Conservation (phyloP, 805 yeast species). For the Saccharomycopsis capsularis region DNA sequence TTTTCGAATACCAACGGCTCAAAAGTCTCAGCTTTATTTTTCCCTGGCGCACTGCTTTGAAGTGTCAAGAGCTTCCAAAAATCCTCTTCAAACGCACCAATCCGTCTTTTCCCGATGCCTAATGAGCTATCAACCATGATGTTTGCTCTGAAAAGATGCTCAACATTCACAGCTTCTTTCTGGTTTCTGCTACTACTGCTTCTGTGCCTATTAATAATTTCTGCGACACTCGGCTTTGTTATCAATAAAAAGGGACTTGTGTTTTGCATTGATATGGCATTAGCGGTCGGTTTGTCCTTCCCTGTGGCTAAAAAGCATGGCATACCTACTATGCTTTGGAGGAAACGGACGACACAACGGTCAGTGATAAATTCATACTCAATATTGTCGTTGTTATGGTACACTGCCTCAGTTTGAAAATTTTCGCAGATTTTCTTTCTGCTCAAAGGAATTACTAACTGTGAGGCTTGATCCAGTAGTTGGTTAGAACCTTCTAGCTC, state of each 20-base stretch:
- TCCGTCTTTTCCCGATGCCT: background rate
- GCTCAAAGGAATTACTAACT: background rate
- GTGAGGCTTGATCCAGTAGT: too few species aligned
- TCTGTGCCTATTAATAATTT: background rate
- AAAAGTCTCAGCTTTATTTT: too few species aligned
- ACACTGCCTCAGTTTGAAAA: background rate
- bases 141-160: conserved; percentile 33
- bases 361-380: conserved; percentile 22
- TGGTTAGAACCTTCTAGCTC: background rate
- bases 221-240: too few species aligned
- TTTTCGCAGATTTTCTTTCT: background rate
- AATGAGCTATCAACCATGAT: conserved; percentile 27
- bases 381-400: background rate
- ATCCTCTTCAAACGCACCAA: conserved; percentile 34
- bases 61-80: conserved; percentile 27
- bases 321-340: conserved; percentile 27
- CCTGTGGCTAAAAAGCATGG: conserved; percentile 34
- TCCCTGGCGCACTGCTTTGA: background rate
- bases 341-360: conserved; percentile 26
- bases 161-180: conserved; percentile 11
- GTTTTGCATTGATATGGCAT: too few species aligned
- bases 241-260: too few species aligned
- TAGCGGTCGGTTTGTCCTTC: conserved; percentile 26
- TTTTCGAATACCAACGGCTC: conserved; percentile 21
- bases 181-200: conserved; percentile 14